phyloP scores from a whole-genome alignment of 2,329 filamentous ascomycete species.

The Xylaria sp. region DNA sequence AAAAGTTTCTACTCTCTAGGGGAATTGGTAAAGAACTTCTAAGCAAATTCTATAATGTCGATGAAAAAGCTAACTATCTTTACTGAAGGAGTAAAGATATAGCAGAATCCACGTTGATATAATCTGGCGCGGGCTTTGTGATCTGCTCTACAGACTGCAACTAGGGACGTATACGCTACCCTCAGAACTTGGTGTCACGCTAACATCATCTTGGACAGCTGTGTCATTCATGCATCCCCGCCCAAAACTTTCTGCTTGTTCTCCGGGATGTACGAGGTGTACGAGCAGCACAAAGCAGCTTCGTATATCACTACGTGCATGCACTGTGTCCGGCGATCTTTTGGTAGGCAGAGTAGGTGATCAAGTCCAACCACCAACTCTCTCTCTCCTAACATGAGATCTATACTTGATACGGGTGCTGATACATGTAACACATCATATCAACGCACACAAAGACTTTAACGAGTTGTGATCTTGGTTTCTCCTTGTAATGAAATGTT shows the following conservation, averaged over 20 bases:
- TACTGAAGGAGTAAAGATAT: not conserved
- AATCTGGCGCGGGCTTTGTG: not conserved
- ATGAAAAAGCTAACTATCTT: not conserved
- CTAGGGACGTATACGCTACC: not conserved
- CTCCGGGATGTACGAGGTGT: not conserved
- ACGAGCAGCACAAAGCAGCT: not conserved
- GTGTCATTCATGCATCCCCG: slow-evolving; percentile 33
- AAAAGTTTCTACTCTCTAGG: slow-evolving; percentile 7
- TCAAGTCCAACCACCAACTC: no score
- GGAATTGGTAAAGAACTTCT: slow-evolving; percentile 18
- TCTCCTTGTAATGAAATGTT: no score
- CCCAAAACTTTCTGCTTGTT: slow-evolving; percentile 23
- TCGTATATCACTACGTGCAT: not conserved
- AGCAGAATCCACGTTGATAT: not conserved
- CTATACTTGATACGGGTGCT: slow-evolving; percentile 13
- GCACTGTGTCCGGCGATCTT: not conserved
- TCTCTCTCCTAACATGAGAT: slow-evolving; percentile 7
- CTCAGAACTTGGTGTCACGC: slow-evolving; percentile 19
- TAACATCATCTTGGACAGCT: slow-evolving; percentile 25
- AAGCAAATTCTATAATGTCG: not conserved
- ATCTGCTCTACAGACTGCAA: slow-evolving; percentile 11
- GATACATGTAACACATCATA: slow-evolving; percentile 23
- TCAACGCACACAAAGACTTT: slow-evolving; percentile 16
- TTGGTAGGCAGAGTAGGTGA: not conserved
- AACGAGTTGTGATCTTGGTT: no score